These are phyloP conservation scores for Poa annua DNA, from an alignment of 176 grass and related monocot genomes.

Conservation along the genomic window DNA sequence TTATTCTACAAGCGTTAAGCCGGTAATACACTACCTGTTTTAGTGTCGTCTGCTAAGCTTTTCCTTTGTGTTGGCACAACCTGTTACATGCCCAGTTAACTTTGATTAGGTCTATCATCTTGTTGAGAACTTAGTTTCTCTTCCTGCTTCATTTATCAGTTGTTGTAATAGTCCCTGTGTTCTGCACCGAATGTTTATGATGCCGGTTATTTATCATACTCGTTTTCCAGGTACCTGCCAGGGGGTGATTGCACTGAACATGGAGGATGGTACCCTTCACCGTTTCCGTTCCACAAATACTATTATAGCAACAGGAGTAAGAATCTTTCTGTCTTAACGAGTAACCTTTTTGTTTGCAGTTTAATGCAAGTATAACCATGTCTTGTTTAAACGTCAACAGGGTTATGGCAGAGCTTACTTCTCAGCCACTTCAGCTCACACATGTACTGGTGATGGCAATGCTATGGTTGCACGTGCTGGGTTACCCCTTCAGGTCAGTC, in stretches of 20 bases:
- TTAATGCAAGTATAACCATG: constrained; percentile 15
- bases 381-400: constrained; percentile 41
- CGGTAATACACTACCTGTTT: background rate
- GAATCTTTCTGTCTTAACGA: constrained; percentile 16
- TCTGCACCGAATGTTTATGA: constrained; percentile 12
- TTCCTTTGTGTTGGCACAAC: background rate
- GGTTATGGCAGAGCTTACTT: constrained; percentile 95
- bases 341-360: background rate
- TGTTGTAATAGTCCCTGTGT: background rate
- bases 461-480: constrained; percentile 98
- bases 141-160: background rate
- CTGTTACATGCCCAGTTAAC: background rate
- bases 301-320: constrained; percentile 80
- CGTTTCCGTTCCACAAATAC: constrained; percentile 70
- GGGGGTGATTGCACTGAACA: constrained; percentile 80
- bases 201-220: constrained; percentile 32
- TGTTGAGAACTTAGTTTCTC: background rate
- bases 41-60: background rate
- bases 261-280: constrained; percentile 85
- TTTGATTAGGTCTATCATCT: constrained; percentile 19
- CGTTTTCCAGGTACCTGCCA: constrained; percentile 59
- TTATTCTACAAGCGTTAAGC: background rate
- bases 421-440: constrained; percentile 98
- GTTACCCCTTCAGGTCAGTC: constrained; percentile 80
- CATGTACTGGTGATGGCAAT: constrained; percentile 99